Base-by-base conservation (phyloP, 1,284 basidiomycete genomes). In the Puccinia horiana region DNA sequence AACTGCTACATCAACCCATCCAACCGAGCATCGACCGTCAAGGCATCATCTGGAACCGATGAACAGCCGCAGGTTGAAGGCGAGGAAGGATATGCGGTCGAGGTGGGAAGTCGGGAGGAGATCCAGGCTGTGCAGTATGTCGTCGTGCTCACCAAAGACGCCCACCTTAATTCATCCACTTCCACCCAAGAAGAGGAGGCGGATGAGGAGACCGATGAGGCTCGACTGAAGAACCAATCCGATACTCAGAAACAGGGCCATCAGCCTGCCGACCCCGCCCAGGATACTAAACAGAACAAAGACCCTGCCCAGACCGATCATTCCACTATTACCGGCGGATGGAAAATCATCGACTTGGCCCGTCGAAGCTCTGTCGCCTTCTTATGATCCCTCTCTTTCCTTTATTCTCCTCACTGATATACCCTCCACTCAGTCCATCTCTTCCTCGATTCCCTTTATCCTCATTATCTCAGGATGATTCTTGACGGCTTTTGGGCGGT, bases 61-160 rank as follows among this genome's bases (percentile, higher is more conserved):
- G 23, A 42, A 9, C 40, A 47, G 16, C 26, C 32, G 14, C 9
- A 54, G 18, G 47, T 1, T 9, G 29, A 37, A 14, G 47, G 32
- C 2, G 47, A 52, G 54, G 94, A 98, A 86, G 70, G 35, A 11
- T 73, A 35, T 12, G 23, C 40, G 35, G 90, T 95, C 77, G 89
- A 91, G 49, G 92, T 97, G 23, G 97, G 96, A 2, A 92, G 92
- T 12, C 94, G 96, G 86, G 90, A 95, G 85, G 91, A 91, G 84
- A 95, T 98, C 42, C 95, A 98, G 87, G 92, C 95, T 85, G 97
- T 95, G 86, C 91, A 91, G 49, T 99, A 99, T 87, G 94, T 93
- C 29, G 94, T 95, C 77, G 96, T 96, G 2, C 88, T 99, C 83
- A 98, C 95, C 6, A 90, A 96, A 63, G 88, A 94, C 61, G 92